Evolutionary conservation across 495 filamentous ascomycete species (phyloP), one percentile per base, ranked within the genome.

Genomic region (Durotheca rogersii): DNA sequence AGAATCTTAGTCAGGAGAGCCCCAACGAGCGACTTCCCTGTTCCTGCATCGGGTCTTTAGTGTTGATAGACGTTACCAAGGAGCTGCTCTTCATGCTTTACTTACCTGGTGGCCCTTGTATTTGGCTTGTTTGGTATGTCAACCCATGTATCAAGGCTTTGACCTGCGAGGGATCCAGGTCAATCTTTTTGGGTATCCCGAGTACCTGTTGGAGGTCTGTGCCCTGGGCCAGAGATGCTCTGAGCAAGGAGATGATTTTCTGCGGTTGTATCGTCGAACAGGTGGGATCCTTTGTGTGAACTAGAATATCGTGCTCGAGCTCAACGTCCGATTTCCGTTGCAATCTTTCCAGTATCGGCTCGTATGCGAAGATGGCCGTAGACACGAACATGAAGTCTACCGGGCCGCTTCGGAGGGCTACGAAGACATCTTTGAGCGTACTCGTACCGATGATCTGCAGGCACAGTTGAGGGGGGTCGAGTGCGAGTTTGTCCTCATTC

Each of bases 21-120:
- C 0, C 89, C 88, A 23, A 89, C 80, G 49, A 90, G 88, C 0
- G 86, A 88, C 46, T 92, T 91, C 4, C 89, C 88, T 2, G 87
- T 92, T 2, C 87, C 87, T 88, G 34, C 9, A 47, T 39, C 21
- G 34, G 2, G 20, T 4, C 7, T 61, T 25, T 25, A 55, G 56
- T 16, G 48, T 52, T 31, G 29, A 38, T 2, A 39, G 11, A 7
- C 15, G 16, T 19, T n/a, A n/a, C n/a, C n/a, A 21, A 6, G 53
- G 7, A 16, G 16, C 2, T 7, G 1, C 27, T 23, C 5, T 1
- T 35, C 31, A 27, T 10, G 10, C 3, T 12, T 4, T 43, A 48
- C 70, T 34, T 72, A 86, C 85, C 86, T 66, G 88, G 88, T 0
- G 88, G 87, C 0, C 88, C 88, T 66, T 91, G 87, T 10, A 90